Evolutionary conservation across 768 basidiomycete species (phyloP), one percentile per base, ranked within the genome.

Genomic region (Podaxis carcinomalis): DNA sequence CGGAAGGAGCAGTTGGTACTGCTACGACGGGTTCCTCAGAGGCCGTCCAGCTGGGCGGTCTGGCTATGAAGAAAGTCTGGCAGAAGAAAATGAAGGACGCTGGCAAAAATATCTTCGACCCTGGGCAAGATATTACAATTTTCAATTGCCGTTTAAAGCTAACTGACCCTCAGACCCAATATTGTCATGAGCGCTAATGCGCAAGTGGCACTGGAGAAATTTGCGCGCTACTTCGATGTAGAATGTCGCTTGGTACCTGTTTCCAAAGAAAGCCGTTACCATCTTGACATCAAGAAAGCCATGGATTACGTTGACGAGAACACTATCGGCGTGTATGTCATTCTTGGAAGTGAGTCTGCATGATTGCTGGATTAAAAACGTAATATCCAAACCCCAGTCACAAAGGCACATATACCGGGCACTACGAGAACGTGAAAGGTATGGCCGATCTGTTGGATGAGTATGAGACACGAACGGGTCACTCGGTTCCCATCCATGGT

Each of bases 401-500:
- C 35, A 62, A 62, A 74, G 76, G 78, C 56, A 81, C 79, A 2
- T 90, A 89, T 69, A 89, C 89, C 14, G 89, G 89, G 1, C 82
- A 83, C 63, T 83, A 81, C 67, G 95, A 96, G 67, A 86, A 89
- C 11, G 94, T 97, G 35, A 83, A 90, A 70, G 90, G 88, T 70
- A 91, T 97, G 86, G 78, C 89, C 1, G 85, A 87, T 44, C 79
- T 91, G 9, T 77, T 88, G 47, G 86, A 88, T 66, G 80, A 83
- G 65, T 85, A 83, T 67, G 81, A 89, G 68, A 73, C 72, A n/a
- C 77, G 80, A 67, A 87, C 85, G 0, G 87, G 88, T 0, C 69
- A 77, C 63, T 77, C 70, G 53, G 77, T 90, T 36, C 87, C 87
- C 2, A 89, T 90, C 56, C 88, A 90, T 70, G 88, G 93, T 71